A percentile compares a stretch with the other conserved stretches of the same genome.
These are phyloP conservation scores for Lagenidium sp. DNA, from an alignment of 352 stramenopile species.

Conservation along the genomic window DNA sequence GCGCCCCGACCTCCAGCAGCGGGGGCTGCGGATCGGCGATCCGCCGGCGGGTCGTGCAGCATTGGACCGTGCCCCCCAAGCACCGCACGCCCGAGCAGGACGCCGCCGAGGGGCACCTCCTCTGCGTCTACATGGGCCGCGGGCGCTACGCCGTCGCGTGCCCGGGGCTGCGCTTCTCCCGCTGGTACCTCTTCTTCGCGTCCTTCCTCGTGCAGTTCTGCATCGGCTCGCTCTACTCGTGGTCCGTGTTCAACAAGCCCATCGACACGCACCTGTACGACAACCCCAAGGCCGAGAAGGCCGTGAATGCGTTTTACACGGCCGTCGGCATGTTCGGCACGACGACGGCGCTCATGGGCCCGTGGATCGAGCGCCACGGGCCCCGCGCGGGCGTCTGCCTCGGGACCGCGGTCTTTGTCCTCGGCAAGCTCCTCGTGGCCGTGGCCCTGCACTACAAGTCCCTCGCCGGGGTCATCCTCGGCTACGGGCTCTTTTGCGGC, in stretches of 20 bases:
- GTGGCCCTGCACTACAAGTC: slow-evolving; percentile 41
- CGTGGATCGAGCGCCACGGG: slow-evolving; percentile 51
- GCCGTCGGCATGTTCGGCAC: slow-evolving; percentile 45
- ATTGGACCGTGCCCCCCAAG: slow-evolving; percentile 20
- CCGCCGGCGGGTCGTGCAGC: no score
- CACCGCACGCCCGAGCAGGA: slow-evolving; percentile 20
- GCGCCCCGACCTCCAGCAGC: no score
- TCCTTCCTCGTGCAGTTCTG: slow-evolving; percentile 59
- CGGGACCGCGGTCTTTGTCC: slow-evolving; percentile 33
- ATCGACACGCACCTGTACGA: slow-evolving; percentile 45
- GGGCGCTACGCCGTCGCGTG: slow-evolving; percentile 18
- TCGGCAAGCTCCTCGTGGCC: slow-evolving; percentile 43
- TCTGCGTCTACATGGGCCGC: slow-evolving; percentile 21
- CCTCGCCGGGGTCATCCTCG: slow-evolving; percentile 47
- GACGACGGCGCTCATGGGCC: slow-evolving; percentile 40
- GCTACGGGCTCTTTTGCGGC: slow-evolving; percentile 56
- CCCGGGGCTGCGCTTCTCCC: slow-evolving; percentile 29
- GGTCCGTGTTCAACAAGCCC: slow-evolving; percentile 60
- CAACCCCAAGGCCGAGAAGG: slow-evolving; percentile 30
- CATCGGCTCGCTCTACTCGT: slow-evolving; percentile 64
- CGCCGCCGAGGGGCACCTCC: slow-evolving; percentile 21
- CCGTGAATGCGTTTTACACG: slow-evolving; percentile 67
- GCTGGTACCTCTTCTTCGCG: slow-evolving; percentile 60
- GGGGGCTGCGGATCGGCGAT: no score
- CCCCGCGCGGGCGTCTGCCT: slow-evolving; percentile 30